Base-by-base conservation (phyloP, 169 alveolate species). In the Plasmodium gonderi region DNA sequence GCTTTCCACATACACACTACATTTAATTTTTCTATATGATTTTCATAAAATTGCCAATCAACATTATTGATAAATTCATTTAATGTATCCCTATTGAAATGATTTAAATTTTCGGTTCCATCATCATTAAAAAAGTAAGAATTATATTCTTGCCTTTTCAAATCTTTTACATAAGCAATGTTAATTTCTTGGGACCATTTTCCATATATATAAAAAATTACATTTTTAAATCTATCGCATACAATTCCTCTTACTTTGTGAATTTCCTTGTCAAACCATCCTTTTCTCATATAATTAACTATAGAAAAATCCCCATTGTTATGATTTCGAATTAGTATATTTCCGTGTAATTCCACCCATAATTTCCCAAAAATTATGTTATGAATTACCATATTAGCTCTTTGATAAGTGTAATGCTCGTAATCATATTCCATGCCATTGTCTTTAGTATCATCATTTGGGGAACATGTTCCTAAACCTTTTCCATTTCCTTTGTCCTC, bases 341-440 rank as follows among this genome's bases (percentile, higher is more conserved):
- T 96, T 17, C 98, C 98, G 80, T 95, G 97, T 67, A 96, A 92
- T 79, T 97, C 99, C 3, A 97, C 94, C 98, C 98, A 97, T 40
- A 97, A 95, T 69, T 96, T 96, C 9, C 99, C 99, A 79, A 97
- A 96, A 51, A 97, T 96, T 40, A 97, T 96, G 91, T 97, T 97
- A 90, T 97, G 98, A 17, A 97, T 92, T 26, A 97, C 87, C 94
- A 97, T 93, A 45, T 96, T 96, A 40, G 98, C 97, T 11, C 99
- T 79, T 79, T 96, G 96, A 54, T 96, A 91, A 11, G 94, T 91
- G 78, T 97, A 97, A 38, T 90, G 93, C 67, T 97, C 98, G 29
- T 72, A 12, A 8, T 20, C 90, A 79, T 42, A 75, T 47, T 47
- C 72, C 26, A 5, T 31, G 14, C 29, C 4, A 4, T 51, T 0